Conservation (phyloP, 208 protist genomes). For the Porcisia deanei region DNA sequence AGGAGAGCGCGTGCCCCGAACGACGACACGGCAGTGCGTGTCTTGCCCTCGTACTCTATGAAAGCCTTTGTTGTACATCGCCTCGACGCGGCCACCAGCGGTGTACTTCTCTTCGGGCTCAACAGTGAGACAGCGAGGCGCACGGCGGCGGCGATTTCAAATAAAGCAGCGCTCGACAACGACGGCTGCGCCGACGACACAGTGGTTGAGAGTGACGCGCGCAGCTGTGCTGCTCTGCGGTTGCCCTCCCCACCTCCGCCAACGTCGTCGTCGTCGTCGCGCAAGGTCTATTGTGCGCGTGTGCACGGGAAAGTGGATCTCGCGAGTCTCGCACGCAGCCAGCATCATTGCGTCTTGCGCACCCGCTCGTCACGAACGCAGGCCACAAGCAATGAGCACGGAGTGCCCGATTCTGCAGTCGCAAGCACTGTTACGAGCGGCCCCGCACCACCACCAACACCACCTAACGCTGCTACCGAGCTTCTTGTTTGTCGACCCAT, state of each 20-base stretch:
- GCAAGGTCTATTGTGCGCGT: constrained; percentile 65
- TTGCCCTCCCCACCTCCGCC: no score
- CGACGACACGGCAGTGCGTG: not conserved
- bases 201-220: not conserved
- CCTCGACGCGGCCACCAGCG: constrained; percentile 84
- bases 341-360: constrained; percentile 45
- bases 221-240: no score
- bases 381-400: not conserved
- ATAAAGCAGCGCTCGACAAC: constrained; percentile 31
- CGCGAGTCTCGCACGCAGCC: constrained; percentile 28
- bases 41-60: constrained; percentile 7
- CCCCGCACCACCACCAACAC: not conserved
- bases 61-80: constrained; percentile 81
- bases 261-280: constrained; percentile 8
- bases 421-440: not conserved
- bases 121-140: constrained; percentile 45
- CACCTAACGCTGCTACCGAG: not conserved
- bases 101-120: constrained; percentile 81
- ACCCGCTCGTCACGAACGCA: not conserved
- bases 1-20: not conserved
- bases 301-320: constrained; percentile 59
- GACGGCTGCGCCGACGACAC: not conserved
- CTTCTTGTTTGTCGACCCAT: constrained; percentile 47
- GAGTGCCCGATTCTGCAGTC: not conserved
- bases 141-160: constrained; percentile 44